Percentiles rank a stretch among this genome's conserved stretches.
phyloP scores from a whole-genome alignment of 345 rosid species.

The Kandelia obovata region DNA sequence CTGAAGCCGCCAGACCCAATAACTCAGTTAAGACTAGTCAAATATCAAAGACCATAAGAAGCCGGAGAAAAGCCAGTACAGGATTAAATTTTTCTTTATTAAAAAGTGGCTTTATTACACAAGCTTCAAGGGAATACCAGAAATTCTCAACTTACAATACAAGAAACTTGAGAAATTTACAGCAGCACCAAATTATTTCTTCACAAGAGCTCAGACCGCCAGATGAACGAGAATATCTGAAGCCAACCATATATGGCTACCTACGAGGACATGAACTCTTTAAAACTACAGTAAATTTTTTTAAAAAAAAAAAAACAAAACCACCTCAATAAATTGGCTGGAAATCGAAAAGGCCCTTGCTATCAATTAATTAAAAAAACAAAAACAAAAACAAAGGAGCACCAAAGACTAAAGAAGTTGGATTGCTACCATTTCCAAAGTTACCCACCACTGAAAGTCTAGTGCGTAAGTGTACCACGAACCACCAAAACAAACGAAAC shows the following conservation, averaged over 20 bases:
- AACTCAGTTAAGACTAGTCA: slow-evolving; percentile 23
- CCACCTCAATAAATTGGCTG: slow-evolving; percentile 13
- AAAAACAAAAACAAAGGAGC: not conserved
- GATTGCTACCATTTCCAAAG: slow-evolving; percentile 37
- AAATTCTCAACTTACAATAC: slow-evolving; percentile 18
- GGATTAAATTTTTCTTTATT: not conserved
- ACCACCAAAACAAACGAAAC: slow-evolving; percentile 27
- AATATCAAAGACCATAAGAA: slow-evolving; percentile 19
- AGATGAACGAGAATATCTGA: not conserved
- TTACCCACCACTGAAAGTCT: slow-evolving; percentile 18
- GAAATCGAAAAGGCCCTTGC: slow-evolving; percentile 18
- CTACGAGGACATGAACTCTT: not conserved
- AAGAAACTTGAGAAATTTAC: slow-evolving; percentile 16
- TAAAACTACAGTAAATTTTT: no score
- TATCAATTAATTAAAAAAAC: slow-evolving; percentile 11
- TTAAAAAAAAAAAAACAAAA: not conserved
- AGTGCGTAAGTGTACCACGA: slow-evolving; percentile 10
- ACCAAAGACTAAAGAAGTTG: slow-evolving; percentile 23
- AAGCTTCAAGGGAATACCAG: slow-evolving; percentile 19
- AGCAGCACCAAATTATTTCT: slow-evolving; percentile 7
- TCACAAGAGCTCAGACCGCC: slow-evolving; percentile 22
- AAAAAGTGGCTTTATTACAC: slow-evolving; percentile 12
- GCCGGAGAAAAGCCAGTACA: slow-evolving; percentile 9
- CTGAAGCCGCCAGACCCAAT: slow-evolving; percentile 19
- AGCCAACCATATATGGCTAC: slow-evolving; percentile 9